phyloP scores from a whole-genome alignment of 352 stramenopile genomes.

The Globisporangium paddicum region DNA sequence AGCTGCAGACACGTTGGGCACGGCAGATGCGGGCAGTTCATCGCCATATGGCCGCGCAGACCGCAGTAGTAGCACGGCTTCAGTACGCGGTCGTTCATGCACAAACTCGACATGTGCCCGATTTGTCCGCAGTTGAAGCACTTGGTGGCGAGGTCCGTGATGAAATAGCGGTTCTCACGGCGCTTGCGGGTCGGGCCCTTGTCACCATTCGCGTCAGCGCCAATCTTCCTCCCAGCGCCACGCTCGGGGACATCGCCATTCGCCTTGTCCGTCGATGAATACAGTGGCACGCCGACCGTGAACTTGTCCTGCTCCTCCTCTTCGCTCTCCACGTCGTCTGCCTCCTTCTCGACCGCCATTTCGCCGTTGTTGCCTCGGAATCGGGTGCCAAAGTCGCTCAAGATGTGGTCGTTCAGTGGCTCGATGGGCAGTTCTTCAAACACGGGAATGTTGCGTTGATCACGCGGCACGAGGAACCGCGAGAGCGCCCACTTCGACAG shows the following conservation, averaged over 20 bases:
- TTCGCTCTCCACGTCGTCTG: conserved; percentile 19
- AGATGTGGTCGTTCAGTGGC: conserved; percentile 81
- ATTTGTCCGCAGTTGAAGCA: conserved; percentile 83
- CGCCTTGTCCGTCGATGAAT: conserved; percentile 14
- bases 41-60: conserved; percentile 62
- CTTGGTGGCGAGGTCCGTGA: conserved; percentile 79
- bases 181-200: conserved; percentile 35
- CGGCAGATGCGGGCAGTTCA: conserved; percentile 61
- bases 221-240: conserved; percentile 20
- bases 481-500: conserved; percentile 69
- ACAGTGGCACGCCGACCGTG: conserved; percentile 52
- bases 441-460: conserved; percentile 43
- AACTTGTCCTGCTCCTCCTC: conserved; percentile 29
- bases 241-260: conserved; percentile 8
- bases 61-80: conserved; percentile 80
- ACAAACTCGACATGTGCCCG: conserved; percentile 71
- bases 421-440: conserved; percentile 65
- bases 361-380: conserved; percentile 49
- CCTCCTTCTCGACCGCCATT: conserved; percentile 43
- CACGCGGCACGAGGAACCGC: conserved; percentile 60
- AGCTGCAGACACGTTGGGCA: conserved; percentile 65
- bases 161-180: conserved; percentile 73
- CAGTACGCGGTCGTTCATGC: conserved; percentile 66
- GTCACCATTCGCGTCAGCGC: conserved; percentile 15
- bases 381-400: conserved; percentile 75